Conservation (phyloP, 768 basidiomycete species). For the Basidioascus undulatus region DNA sequence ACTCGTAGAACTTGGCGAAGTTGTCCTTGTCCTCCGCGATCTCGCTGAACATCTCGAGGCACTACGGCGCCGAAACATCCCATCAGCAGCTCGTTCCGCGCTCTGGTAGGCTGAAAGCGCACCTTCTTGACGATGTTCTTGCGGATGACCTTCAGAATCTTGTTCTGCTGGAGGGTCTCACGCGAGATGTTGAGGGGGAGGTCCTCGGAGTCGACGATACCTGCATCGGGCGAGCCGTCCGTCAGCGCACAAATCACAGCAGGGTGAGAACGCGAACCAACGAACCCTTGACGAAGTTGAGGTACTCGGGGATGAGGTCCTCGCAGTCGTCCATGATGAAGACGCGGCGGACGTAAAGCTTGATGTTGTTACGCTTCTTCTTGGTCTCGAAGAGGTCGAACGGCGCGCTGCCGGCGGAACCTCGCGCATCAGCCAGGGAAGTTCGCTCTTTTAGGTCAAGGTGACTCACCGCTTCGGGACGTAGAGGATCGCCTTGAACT, state of each 20-base stretch:
- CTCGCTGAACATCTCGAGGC: constrained; percentile 78
- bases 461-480: constrained; percentile 66
- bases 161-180: constrained; percentile 99
- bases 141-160: constrained; percentile 98
- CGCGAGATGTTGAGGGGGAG: constrained; percentile 99
- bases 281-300: constrained; percentile 88
- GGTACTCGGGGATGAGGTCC: constrained; percentile 96
- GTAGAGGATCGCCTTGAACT: constrained; percentile 98
- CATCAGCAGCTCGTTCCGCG: too few relatives aligned
- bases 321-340: constrained; percentile 99
- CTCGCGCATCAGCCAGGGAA: neutral
- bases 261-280: neutral
- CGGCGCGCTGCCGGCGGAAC: constrained; percentile 47
- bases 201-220: constrained; percentile 98
- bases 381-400: constrained; percentile 99
- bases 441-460: constrained; percentile 3
- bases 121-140: constrained; percentile 99
- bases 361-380: constrained; percentile 99
- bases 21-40: constrained; percentile 99
- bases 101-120: too few relatives aligned
- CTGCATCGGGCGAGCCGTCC: constrained; percentile 3
- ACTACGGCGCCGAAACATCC: too few relatives aligned
- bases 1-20: constrained; percentile 87
- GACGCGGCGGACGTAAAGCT: constrained; percentile 98
- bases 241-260: neutral